Evolutionary conservation across 2,329 filamentous ascomycete species (phyloP).

Genomic region (Colletotrichum theobromicola): DNA sequence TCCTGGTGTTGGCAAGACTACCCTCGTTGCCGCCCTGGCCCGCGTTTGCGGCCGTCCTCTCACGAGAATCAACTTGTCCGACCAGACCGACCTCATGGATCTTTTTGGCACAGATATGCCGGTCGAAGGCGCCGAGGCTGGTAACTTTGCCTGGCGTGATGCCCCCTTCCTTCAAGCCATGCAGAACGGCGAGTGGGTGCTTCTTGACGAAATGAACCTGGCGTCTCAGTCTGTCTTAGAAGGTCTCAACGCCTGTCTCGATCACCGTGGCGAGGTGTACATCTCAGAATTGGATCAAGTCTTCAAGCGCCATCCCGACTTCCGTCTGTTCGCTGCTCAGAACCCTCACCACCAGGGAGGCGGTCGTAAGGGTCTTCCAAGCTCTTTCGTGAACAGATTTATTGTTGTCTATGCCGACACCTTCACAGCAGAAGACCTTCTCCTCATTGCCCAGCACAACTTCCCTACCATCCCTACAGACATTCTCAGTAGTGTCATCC

Average conservation of each 20-base stretch:
- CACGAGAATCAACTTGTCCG: slow-evolving; percentile 94
- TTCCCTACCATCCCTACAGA: slow-evolving; percentile 68
- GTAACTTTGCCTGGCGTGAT: slow-evolving; percentile 93
- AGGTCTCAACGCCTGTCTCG: slow-evolving; percentile 93
- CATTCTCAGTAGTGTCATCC: slow-evolving; percentile 72
- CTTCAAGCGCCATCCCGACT: slow-evolving; percentile 87
- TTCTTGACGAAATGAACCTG: slow-evolving; percentile 98
- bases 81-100: slow-evolving; percentile 97
- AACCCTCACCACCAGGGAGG: slow-evolving; percentile 98
- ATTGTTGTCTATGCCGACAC: slow-evolving; percentile 97
- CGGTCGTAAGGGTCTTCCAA: slow-evolving; percentile 90
- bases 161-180: slow-evolving; percentile 95
- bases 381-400: slow-evolving; percentile 97
- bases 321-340: slow-evolving; percentile 95
- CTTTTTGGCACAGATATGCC: slow-evolving; percentile 96
- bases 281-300: slow-evolving; percentile 94
- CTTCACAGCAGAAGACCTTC: slow-evolving; percentile 81
- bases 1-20: slow-evolving; percentile 98
- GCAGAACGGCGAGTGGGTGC: slow-evolving; percentile 95
- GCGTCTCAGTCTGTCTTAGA: slow-evolving; percentile 97
- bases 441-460: slow-evolving; percentile 79
- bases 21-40: slow-evolving; percentile 85
- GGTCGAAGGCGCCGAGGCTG: slow-evolving; percentile 88
- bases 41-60: slow-evolving; percentile 79
- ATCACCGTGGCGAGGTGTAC: slow-evolving; percentile 95